Conservation (phyloP, 306 rosid genomes). For the Myrica gale region DNA sequence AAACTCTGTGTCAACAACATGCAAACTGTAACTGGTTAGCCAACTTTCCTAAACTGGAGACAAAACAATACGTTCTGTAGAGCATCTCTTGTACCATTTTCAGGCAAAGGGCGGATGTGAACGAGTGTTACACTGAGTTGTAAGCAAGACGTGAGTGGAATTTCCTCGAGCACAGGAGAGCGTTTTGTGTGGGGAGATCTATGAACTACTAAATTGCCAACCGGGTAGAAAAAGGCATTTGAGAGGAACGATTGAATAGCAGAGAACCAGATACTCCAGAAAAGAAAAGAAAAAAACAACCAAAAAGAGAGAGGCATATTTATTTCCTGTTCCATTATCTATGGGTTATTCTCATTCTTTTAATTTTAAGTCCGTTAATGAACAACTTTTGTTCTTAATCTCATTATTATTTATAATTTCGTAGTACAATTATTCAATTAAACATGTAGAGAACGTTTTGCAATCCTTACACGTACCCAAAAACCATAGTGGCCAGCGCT, state of each 20-base stretch:
- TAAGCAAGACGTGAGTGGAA: background rate
- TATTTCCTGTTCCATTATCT: too few relatives aligned
- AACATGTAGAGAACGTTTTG: too few relatives aligned
- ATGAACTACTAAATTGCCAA: background rate
- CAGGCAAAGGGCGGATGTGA: background rate
- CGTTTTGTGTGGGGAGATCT: too few relatives aligned
- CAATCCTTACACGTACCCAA: too few relatives aligned
- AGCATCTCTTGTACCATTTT: slow-evolving; percentile 18
- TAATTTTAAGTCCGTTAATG: background rate
- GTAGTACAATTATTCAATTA: background rate
- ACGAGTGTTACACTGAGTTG: background rate
- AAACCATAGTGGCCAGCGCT: too few relatives aligned
- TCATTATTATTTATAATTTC: background rate
- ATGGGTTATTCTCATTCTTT: too few relatives aligned
- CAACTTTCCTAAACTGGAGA: background rate
- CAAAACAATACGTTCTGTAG: background rate
- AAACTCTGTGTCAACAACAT: background rate
- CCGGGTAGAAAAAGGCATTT: slow-evolving; percentile 4
- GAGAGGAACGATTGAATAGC: slow-evolving; percentile 22
- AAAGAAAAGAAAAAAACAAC: background rate
- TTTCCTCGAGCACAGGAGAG: background rate
- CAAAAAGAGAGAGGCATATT: too few relatives aligned
- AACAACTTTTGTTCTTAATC: background rate
- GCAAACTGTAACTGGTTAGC: background rate
- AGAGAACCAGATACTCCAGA: slow-evolving; percentile 32